Conservation (phyloP, 2,329 filamentous ascomycete species). For the Fusarium sp. region DNA sequence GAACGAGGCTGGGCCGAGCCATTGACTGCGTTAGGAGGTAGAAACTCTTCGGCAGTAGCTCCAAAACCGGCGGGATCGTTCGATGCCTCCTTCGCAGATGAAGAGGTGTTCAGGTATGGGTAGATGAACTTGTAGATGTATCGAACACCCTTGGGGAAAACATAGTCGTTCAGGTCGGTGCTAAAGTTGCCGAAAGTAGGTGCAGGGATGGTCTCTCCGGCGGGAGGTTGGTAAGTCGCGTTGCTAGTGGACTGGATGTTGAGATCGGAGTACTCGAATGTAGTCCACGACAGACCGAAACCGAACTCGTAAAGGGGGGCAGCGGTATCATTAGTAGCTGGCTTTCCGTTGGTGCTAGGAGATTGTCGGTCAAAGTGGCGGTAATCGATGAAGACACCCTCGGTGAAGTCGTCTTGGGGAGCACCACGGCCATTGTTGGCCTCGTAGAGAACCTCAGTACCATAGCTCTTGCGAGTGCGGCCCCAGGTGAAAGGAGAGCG, state of each 20-base stretch:
- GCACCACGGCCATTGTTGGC: slow-evolving; percentile 75
- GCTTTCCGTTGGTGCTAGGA: slow-evolving; percentile 46
- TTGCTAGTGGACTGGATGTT: slow-evolving; percentile 64
- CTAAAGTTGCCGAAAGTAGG: slow-evolving; percentile 75
- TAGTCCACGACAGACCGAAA: slow-evolving; percentile 84
- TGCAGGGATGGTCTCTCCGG: slow-evolving; percentile 72
- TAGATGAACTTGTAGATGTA: slow-evolving; percentile 72
- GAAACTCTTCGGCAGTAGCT: slow-evolving; percentile 66
- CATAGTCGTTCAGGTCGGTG: slow-evolving; percentile 73
- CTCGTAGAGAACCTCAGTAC: slow-evolving; percentile 73
- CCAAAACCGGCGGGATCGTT: slow-evolving; percentile 70
- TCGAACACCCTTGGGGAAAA: slow-evolving; percentile 72
- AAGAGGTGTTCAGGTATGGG: slow-evolving; percentile 77
- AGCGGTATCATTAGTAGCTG: slow-evolving; percentile 43
- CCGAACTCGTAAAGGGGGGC: slow-evolving; percentile 86
- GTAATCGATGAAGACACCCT: slow-evolving; percentile 83
- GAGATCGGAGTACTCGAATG: slow-evolving; percentile 80
- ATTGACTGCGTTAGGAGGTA: slow-evolving; percentile 71
- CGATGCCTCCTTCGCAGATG: slow-evolving; percentile 67
- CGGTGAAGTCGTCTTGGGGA: slow-evolving; percentile 80
- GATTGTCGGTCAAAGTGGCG: slow-evolving; percentile 74
- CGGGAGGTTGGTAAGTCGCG: slow-evolving; percentile 68
- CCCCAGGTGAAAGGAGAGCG: slow-evolving; percentile 88
- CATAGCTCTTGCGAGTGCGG: slow-evolving; percentile 74
- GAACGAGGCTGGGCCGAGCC: slow-evolving; percentile 68